phyloP scores from a whole-genome alignment of 345 rosid genomes.

The Reutealis trisperma region DNA sequence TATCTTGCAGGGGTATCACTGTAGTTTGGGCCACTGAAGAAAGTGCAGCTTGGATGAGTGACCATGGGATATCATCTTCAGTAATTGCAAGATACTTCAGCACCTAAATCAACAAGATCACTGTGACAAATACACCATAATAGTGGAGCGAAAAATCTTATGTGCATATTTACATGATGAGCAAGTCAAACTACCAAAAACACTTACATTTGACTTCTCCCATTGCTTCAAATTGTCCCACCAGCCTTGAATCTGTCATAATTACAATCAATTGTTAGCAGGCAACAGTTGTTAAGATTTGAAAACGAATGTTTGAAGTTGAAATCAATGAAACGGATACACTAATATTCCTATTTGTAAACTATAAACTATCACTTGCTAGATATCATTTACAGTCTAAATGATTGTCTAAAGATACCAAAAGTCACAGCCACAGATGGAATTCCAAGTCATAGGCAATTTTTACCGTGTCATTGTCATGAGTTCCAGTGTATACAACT shows the following conservation, averaged over 20 bases:
- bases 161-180: background rate
- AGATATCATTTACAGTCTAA: background rate
- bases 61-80: conserved; percentile 63
- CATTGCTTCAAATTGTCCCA: conserved; percentile 61
- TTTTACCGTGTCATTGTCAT: conserved; percentile 89
- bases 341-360: background rate
- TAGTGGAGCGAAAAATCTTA: background rate
- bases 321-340: background rate
- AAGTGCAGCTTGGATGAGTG: conserved; percentile 56
- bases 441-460: conserved; percentile 3
- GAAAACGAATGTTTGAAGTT: background rate
- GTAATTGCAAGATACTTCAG: conserved; percentile 57
- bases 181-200: conserved; percentile 7
- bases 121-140: conserved; percentile 5
- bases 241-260: conserved; percentile 73
- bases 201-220: conserved; percentile 72
- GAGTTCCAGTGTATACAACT: conserved; percentile 98
- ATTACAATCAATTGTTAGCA: conserved; percentile 3
- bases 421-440: conserved; percentile 2
- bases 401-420: background rate
- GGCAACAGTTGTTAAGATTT: conserved; percentile 2
- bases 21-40: conserved; percentile 78
- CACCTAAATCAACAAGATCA: conserved; percentile 44
- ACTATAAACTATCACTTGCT: background rate
- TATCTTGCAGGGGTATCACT: conserved; percentile 86